phyloP scores from a whole-genome alignment of 148 eudicot species.

The Dianthus caryophyllus region DNA sequence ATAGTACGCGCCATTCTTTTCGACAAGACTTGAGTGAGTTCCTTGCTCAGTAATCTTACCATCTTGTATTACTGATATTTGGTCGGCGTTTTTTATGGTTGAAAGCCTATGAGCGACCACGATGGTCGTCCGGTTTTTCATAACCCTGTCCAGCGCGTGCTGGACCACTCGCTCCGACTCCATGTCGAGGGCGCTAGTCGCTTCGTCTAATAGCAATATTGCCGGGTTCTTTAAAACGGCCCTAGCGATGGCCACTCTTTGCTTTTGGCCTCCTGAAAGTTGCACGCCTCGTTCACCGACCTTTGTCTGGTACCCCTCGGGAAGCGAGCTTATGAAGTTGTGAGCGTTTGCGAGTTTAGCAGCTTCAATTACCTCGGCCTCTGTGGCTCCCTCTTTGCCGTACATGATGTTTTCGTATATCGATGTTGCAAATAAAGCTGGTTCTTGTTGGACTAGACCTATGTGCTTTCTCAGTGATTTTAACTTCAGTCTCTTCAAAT shows the following conservation, averaged over 20 bases:
- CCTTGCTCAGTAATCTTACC: conserved; percentile 90
- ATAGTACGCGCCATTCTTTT: conserved; percentile 60
- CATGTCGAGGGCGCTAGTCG: conserved; percentile 82
- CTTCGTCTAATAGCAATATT: conserved; percentile 81
- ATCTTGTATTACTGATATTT: conserved; percentile 81
- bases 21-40: conserved; percentile 58
- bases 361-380: conserved; percentile 80
- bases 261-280: conserved; percentile 95
- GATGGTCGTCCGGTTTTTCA: conserved; percentile 83
- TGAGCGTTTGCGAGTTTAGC: conserved; percentile 91
- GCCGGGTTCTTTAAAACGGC: conserved; percentile 81
- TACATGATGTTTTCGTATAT: conserved; percentile 90
- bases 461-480: conserved; percentile 81
- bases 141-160: conserved; percentile 78
- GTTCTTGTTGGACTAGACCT: conserved; percentile 95
- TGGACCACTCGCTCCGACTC: conserved; percentile 93
- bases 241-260: conserved; percentile 94
- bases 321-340: conserved; percentile 82
- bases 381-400: conserved; percentile 86
- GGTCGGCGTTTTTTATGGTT: conserved; percentile 76
- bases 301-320: conserved; percentile 87
- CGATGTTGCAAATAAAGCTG: conserved; percentile 88
- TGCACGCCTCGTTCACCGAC: conserved; percentile 96
- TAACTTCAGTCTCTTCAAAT: conserved; percentile 64
- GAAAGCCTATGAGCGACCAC: conserved; percentile 88